Evolutionary conservation across 352 stramenopile species (phyloP), one percentile per base, ranked within the genome.

Genomic region (Detonula confervacea): DNA sequence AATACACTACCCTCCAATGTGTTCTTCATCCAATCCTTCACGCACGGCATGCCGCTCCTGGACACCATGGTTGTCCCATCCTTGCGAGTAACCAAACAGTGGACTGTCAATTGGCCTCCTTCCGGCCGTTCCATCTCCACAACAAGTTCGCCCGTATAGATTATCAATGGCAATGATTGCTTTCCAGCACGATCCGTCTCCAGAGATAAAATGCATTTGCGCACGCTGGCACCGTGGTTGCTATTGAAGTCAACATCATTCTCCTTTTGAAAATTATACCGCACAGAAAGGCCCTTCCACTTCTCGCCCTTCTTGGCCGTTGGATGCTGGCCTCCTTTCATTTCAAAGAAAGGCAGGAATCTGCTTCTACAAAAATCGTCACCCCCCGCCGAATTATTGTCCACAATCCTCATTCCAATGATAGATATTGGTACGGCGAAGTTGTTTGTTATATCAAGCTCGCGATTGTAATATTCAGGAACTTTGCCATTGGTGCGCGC

Each of bases 401-500:
- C n/a, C n/a, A 73, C 30, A 20, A 87, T 72, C 16, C 51, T 18
- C 52, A 83, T 75, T 8, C 24, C 46, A 0, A 52, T 59, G 46
- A 87, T 79, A 1, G 70, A 60, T 42, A 87, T 75, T 18, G 80
- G 71, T 47, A 87, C 70, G 18, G 56, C 60, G 72, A 87, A 87
- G 57, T 87, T 87, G 55, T 84, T 87, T 14, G 51, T 80, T 27
- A 87, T 60, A 3, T 83, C 67, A 35, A 87, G 22, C 44, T 77
- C 35, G 6, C 74, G 51, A 77, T 83, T 67, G 37, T 73, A 81
- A 46, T 79, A 80, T 18, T 81, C 44, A 8, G 54, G 71, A 24
- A 39, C 59, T 35, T 82, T 70, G 11, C 30, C 59, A 42, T 67
- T 77, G 12, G 39, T 60, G 18, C 18, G 12, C 20, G 55, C 39